These are phyloP conservation scores for Neospora caninum DNA, from an alignment of 169 alveolate genomes.

Conservation along the genomic window DNA sequence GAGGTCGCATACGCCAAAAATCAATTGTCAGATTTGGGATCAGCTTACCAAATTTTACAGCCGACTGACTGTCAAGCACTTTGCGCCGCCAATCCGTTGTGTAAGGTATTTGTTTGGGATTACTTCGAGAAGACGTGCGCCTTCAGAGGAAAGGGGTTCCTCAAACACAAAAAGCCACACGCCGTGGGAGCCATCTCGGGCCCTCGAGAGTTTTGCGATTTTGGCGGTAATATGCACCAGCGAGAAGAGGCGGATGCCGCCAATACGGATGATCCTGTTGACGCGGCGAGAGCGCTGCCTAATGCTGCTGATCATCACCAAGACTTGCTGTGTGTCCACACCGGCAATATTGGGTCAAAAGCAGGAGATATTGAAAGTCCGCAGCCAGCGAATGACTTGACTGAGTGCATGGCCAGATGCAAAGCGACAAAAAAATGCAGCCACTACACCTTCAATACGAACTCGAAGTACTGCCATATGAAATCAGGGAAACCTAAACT, in stretches of 20 bases:
- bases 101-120: not conserved
- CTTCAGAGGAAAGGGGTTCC: not conserved
- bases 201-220: not conserved
- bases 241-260: not conserved
- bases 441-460: not conserved
- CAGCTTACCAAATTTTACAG: not conserved
- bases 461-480: not conserved
- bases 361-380: not conserved
- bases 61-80: not conserved
- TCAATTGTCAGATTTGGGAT: not conserved
- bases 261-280: not conserved
- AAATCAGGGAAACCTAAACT: not conserved
- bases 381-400: not conserved
- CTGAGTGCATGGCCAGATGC: not conserved
- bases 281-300: not conserved
- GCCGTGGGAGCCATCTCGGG: not conserved
- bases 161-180: not conserved
- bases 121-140: not conserved
- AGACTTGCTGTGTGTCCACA: not conserved
- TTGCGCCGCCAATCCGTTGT: not conserved
- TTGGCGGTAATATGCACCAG: not conserved
- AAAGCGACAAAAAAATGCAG: not conserved
- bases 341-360: not conserved
- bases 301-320: not conserved
- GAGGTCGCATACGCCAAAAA: not conserved